phyloP scores from a whole-genome alignment of 208 protist genomes.

The Leishmania gerbilli region DNA sequence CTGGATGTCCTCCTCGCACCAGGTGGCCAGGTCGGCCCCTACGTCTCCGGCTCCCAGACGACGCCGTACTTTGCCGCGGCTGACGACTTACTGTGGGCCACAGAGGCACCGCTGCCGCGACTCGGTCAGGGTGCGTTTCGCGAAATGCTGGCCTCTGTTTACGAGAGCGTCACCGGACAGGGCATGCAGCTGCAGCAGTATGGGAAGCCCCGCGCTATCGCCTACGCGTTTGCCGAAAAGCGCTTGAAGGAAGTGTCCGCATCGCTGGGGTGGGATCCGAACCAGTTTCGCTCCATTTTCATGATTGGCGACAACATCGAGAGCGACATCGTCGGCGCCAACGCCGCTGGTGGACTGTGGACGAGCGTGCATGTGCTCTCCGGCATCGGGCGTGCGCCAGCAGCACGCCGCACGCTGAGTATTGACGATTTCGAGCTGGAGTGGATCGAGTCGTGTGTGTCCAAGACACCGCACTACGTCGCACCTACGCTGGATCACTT shows the following conservation, averaged over 20 bases:
- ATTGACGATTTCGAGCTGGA: slow-evolving; percentile 68
- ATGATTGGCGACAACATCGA: slow-evolving; percentile 91
- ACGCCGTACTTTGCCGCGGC: slow-evolving; percentile 69
- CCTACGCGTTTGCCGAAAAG: slow-evolving; percentile 75
- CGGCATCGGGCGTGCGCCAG: slow-evolving; percentile 63
- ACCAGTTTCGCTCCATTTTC: slow-evolving; percentile 62
- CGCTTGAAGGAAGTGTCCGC: slow-evolving; percentile 43
- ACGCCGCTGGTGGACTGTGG: slow-evolving; percentile 72
- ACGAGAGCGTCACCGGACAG: slow-evolving; percentile 76
- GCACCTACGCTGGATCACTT: slow-evolving; percentile 90
- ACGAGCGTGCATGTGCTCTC: slow-evolving; percentile 83
- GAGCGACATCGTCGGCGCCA: slow-evolving; percentile 84
- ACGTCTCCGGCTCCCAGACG: slow-evolving; percentile 62
- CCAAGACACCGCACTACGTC: slow-evolving; percentile 80
- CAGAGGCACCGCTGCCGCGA: slow-evolving; percentile 70
- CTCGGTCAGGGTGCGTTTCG: slow-evolving; percentile 80
- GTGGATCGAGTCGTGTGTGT: slow-evolving; percentile 64
- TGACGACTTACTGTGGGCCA: slow-evolving; percentile 83
- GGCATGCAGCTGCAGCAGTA: slow-evolving; percentile 68
- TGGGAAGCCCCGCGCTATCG: slow-evolving; percentile 86
- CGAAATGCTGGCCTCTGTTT: slow-evolving; percentile 84
- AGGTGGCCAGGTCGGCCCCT: slow-evolving; percentile 46
- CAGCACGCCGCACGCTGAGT: slow-evolving; percentile 55
- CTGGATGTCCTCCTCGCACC: slow-evolving; percentile 79
- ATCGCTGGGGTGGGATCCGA: slow-evolving; percentile 64